These are phyloP conservation scores for Camellia sinensis DNA, from an alignment of 148 eudicot species.

Conservation along the genomic window DNA sequence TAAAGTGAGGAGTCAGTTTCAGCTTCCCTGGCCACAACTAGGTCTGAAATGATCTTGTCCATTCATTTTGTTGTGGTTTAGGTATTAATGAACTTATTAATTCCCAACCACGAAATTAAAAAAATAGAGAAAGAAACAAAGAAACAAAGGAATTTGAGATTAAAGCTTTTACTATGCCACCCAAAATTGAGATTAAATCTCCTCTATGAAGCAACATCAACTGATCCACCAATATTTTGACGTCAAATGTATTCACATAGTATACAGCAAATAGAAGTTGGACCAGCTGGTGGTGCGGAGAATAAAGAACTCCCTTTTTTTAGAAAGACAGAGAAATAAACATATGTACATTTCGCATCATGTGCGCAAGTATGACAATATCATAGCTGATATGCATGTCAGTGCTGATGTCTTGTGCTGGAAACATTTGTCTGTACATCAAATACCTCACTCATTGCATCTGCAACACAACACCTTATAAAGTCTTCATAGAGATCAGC, in stretches of 20 bases:
- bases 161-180: neutral
- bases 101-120: neutral
- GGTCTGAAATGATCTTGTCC: neutral
- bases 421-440: neutral
- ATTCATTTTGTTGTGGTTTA: neutral
- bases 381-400: neutral
- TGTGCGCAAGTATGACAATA: neutral
- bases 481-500: constrained; percentile 97
- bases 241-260: neutral
- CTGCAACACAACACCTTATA: constrained; percentile 86
- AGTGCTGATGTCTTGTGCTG: neutral
- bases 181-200: neutral
- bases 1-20: neutral
- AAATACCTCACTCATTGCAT: constrained; percentile 97
- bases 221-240: neutral
- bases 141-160: neutral
- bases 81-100: neutral
- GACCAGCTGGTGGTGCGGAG: neutral
- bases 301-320: neutral
- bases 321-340: neutral
- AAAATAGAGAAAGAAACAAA: neutral
- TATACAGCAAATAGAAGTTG: neutral
- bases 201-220: neutral
- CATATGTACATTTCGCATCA: neutral
- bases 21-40: neutral